Evolutionary conservation across 225 moss, liverwort and hornwort genomes (phyloP).

Genomic region (Takakia lepidozioides): DNA sequence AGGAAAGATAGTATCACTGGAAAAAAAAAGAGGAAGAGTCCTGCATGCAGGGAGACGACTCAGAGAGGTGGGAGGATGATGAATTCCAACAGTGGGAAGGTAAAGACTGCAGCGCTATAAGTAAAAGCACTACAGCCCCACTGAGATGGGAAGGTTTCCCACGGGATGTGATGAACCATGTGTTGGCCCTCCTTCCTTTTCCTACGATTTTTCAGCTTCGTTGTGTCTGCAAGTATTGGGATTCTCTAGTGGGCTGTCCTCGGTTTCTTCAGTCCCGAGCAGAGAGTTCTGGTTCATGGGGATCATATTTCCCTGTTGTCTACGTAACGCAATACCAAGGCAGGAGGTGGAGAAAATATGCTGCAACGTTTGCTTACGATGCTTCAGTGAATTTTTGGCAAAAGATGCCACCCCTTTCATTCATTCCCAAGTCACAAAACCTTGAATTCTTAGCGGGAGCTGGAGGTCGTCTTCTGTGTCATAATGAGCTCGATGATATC

Average conservation of each 20-base stretch:
- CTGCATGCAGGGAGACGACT: too few species aligned
- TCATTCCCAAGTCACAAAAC: conserved; percentile 1
- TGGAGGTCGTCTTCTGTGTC: conserved; percentile 5
- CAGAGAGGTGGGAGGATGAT: too few species aligned
- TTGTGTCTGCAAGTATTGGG: conserved; percentile 7
- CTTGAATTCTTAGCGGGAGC: conserved; percentile 9
- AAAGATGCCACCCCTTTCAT: conserved; percentile 1
- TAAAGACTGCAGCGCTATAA: too few species aligned
- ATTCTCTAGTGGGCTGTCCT: neutral
- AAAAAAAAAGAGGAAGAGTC: too few species aligned
- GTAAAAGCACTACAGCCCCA: too few species aligned
- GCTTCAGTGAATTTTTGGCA: neutral
- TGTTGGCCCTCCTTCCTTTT: conserved; percentile 1
- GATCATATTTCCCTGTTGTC: conserved; percentile 3
- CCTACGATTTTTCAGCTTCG: conserved; percentile 2
- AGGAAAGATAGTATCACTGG: too few species aligned
- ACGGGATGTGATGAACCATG: conserved; percentile 5
- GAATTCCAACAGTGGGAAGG: too few species aligned
- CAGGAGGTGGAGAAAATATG: conserved; percentile 5
- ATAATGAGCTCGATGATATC: conserved; percentile 3
- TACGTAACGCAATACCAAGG: conserved; percentile 8
- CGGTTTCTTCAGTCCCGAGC: neutral
- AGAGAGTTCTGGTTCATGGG: conserved; percentile 3
- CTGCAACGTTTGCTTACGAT: neutral
- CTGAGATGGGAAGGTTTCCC: conserved; percentile 1